These are phyloP conservation scores for Aspergillus calidoustus DNA, from an alignment of 2,329 filamentous ascomycete genomes.

Conservation along the genomic window DNA sequence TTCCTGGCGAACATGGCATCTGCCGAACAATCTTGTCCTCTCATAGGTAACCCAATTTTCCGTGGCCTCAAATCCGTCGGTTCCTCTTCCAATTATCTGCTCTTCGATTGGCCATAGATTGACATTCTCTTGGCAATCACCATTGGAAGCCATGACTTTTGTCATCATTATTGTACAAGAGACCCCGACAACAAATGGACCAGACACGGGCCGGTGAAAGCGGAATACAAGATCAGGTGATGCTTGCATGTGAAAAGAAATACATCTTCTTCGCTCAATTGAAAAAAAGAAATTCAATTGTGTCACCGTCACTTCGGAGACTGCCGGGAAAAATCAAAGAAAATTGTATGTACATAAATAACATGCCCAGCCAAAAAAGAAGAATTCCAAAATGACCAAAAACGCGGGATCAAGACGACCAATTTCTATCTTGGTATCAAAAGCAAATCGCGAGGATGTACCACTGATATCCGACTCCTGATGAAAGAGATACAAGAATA, in stretches of 20 bases:
- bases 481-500: constrained; percentile 13
- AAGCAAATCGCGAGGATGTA: constrained; percentile 11
- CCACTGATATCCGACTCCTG: constrained; percentile 17
- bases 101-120: not conserved
- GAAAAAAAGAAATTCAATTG: constrained; percentile 6
- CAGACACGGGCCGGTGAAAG: not conserved
- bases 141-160: too few relatives aligned
- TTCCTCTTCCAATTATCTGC: not conserved
- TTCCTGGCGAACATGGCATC: not conserved
- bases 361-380: not conserved
- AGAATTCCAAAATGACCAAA: not conserved
- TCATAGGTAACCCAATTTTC: not conserved
- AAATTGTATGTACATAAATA: not conserved
- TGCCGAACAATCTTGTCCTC: not conserved
- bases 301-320: not conserved
- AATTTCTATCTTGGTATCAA: not conserved
- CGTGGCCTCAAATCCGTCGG: not conserved
- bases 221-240: not conserved
- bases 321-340: not conserved
- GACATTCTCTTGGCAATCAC: not conserved
- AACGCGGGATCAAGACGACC: not conserved
- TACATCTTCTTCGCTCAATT: not conserved
- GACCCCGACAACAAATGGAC: too few relatives aligned
- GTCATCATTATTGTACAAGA: too few relatives aligned
- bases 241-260: not conserved